Percentiles rank a stretch among this genome's conserved stretches.
Evolutionary conservation across 2,329 filamentous ascomycete genomes (phyloP).

Genomic region (Penicillium sp.): DNA sequence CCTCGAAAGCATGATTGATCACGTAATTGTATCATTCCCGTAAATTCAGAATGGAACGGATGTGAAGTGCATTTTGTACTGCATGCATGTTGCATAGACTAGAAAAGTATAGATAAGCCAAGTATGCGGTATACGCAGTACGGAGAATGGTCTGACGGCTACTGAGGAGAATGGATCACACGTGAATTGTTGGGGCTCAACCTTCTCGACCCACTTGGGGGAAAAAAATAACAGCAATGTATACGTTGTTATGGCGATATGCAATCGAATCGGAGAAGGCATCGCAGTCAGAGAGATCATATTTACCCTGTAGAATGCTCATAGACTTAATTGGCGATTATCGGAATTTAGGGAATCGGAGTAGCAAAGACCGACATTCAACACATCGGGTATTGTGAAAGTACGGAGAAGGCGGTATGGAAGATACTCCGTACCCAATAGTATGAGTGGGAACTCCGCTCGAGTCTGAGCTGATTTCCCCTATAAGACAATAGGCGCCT

Average conservation of each 20-base stretch:
- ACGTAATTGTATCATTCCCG: background rate
- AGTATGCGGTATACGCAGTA: background rate
- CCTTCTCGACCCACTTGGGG: constrained; percentile 19
- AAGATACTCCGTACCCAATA: constrained; percentile 25
- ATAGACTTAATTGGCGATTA: background rate
- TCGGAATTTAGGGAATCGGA: background rate
- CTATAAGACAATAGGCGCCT: constrained; percentile 23
- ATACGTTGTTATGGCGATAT: background rate
- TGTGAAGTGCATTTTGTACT: background rate
- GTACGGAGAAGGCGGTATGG: constrained; percentile 16
- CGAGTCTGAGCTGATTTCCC: constrained; percentile 8
- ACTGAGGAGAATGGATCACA: constrained; percentile 27
- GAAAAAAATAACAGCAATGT: background rate
- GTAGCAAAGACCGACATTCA: background rate
- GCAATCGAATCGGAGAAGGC: background rate
- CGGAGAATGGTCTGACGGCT: constrained; percentile 22
- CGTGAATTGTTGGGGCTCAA: constrained; percentile 29
- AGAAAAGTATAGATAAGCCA: background rate
- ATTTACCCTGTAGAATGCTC: too few relatives aligned
- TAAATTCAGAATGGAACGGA: too few relatives aligned
- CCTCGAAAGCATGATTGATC: constrained; percentile 24
- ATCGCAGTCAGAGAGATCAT: too few relatives aligned
- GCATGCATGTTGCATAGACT: background rate
- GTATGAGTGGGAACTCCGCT: constrained; percentile 19
- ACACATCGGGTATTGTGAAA: background rate